These are phyloP conservation scores for Chimonanthus praecox DNA, from an alignment of 164 flowering plant species.

Conservation along the genomic window DNA sequence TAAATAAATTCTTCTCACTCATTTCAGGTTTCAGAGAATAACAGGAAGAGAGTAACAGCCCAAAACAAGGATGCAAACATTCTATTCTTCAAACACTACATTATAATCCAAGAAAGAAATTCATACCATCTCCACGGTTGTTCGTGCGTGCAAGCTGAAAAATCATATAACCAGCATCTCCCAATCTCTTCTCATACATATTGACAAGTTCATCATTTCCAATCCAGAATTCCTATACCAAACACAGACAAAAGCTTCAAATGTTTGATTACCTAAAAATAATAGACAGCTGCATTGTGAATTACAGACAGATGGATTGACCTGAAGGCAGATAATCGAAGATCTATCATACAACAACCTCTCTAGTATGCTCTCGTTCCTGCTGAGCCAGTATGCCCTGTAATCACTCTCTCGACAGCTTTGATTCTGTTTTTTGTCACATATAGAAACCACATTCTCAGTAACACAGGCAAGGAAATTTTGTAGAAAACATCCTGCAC, in stretches of 20 bases:
- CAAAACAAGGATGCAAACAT: no score
- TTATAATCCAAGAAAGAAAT: background rate
- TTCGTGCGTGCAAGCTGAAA: constrained; percentile 87
- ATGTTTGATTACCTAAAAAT: background rate
- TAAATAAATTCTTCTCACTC: no score
- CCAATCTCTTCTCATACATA: constrained; percentile 76
- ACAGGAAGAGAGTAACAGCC: no score
- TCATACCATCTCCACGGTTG: constrained; percentile 91
- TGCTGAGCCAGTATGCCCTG: constrained; percentile 59
- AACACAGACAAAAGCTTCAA: background rate
- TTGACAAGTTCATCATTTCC: constrained; percentile 86
- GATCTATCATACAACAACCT: constrained; percentile 72
- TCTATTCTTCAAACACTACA: no score
- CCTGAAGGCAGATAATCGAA: constrained; percentile 95
- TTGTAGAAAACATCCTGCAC: no score
- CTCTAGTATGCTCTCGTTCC: constrained; percentile 80
- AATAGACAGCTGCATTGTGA: background rate
- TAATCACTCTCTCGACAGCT: constrained; percentile 69
- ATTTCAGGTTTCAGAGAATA: no score
- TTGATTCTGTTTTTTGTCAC: constrained; percentile 40
- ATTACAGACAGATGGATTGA: constrained; percentile 7
- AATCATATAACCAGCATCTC: constrained; percentile 71
- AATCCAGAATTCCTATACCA: constrained; percentile 83
- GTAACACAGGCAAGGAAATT: background rate
- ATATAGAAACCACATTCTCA: background rate